These are phyloP conservation scores for Sequoia sempervirens DNA, from an alignment of 75 land plant genomes.

Conservation along the genomic window DNA sequence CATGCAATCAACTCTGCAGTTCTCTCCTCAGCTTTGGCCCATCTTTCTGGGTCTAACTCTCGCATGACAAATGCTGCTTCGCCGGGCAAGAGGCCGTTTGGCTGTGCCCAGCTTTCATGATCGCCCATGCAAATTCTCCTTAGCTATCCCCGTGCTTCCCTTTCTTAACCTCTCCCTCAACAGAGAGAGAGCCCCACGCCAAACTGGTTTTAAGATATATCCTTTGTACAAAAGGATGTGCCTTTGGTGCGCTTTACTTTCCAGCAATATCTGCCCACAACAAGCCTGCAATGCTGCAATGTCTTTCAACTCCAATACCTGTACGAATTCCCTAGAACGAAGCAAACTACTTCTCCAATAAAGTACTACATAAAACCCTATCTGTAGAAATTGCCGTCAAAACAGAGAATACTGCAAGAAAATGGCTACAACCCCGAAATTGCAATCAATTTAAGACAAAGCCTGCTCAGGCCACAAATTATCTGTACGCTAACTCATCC, in stretches of 20 bases:
- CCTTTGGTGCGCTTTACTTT: not conserved
- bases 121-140: conserved; percentile 61
- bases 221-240: not conserved
- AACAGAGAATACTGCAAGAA: not conserved
- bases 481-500: not conserved
- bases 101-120: conserved; percentile 51
- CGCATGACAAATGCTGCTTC: conserved; percentile 27
- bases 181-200: conserved; percentile 9
- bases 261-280: not conserved
- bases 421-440: not conserved
- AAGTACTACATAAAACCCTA: not conserved
- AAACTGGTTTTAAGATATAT: not conserved
- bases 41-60: conserved; percentile 52
- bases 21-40: conserved; percentile 71
- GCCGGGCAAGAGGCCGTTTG: conserved; percentile 54
- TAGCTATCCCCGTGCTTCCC: conserved; percentile 3
- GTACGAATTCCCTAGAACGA: not conserved
- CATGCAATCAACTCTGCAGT: conserved; percentile 72
- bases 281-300: not conserved
- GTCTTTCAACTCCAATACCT: not conserved
- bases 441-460: not conserved
- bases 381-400: not conserved
- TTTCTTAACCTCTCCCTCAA: conserved; percentile 11
- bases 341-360: not conserved
- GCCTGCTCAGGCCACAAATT: not conserved